Evolutionary conservation across 345 rosid species (phyloP), one percentile per base, ranked within the genome.

Genomic region (Punica granatum): DNA sequence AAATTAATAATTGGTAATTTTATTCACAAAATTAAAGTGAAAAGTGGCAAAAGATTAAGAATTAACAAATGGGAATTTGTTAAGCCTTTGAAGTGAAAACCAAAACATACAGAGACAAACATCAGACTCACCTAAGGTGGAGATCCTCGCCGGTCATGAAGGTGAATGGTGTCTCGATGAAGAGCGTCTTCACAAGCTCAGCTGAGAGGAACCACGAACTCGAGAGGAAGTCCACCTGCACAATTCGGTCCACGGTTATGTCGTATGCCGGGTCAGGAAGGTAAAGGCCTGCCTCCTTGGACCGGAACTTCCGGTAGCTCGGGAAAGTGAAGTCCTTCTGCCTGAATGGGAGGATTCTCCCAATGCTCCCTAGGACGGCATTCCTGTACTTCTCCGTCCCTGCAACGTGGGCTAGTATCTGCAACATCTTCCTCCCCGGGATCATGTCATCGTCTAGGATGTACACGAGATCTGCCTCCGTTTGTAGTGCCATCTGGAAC

Each of bases 261-360:
- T 89, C 93, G 68, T 94, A 94, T 59, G 99, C 99, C 41, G 99
- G 99, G 76, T 94, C 99, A 66, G 99, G 99, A 77, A 94, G 70
- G 60, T 94, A 94, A 18, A 94, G 85, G 18, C 99, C 99, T 0
- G 99, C 99, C 77, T 94, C 99, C 72, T 89, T 94, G 0, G 99
- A 89, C 63, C 92, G 71, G 69, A 86, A 89, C 77, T 94, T 94
- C 70, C 99, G 67, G 48, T 94, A 94, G 69, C 99, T 94, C 12
- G 99, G 99, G 73, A 94, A 94, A n/a, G 95, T 91, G 26, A 89
- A 89, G 67, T 94, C 98, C 73, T 83, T 94, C 56, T 94, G 93
- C 75, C 96, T 78, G 63, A 94, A 94, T 19, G 99, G 99, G 76
- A 94, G 75, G n/a, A 94, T 91, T 79, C 98, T 73, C 19, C 99